phyloP scores from a whole-genome alignment of 805 yeast genomes.

The Sugiyamaella smithiae region DNA sequence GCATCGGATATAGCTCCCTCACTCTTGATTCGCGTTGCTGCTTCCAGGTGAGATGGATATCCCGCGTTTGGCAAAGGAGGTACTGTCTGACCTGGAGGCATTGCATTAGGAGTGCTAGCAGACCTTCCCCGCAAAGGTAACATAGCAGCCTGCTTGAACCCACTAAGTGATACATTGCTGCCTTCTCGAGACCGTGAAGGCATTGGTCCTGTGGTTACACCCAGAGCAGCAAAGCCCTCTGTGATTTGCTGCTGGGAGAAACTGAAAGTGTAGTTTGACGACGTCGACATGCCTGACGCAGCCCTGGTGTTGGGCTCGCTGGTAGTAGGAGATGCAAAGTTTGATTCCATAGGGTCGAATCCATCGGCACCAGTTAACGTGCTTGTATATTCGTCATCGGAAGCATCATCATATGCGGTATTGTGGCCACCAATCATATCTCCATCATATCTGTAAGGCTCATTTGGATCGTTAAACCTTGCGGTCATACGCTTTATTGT shows the following conservation, averaged over 20 bases:
- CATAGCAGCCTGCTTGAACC: not conserved
- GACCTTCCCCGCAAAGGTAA: constrained; percentile 8
- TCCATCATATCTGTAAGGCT: not conserved
- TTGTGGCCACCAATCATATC: constrained; percentile 11
- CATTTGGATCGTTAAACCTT: not conserved
- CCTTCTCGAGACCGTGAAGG: constrained; percentile 12
- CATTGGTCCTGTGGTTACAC: not conserved
- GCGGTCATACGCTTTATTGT: constrained; percentile 31
- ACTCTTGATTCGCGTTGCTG: constrained; percentile 18
- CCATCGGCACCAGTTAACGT: constrained; percentile 3
- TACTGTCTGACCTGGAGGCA: not conserved
- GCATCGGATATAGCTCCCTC: constrained; percentile 16
- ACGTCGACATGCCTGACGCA: not conserved
- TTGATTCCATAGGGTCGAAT: not conserved
- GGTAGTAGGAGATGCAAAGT: not conserved
- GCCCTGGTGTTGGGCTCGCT: not conserved
- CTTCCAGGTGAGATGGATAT: constrained; percentile 1
- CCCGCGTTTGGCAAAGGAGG: constrained; percentile 5
- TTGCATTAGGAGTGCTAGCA: constrained; percentile 15
- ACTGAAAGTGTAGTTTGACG: not conserved
- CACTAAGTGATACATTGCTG: constrained; percentile 5
- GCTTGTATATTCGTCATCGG: constrained; percentile 19
- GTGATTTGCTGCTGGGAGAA: constrained; percentile 1
- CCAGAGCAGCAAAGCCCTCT: constrained; percentile 2
- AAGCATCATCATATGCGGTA: constrained; percentile 21